Conservation (phyloP, 2,329 filamentous ascomycete species). For the Lachnellula hyalina region DNA sequence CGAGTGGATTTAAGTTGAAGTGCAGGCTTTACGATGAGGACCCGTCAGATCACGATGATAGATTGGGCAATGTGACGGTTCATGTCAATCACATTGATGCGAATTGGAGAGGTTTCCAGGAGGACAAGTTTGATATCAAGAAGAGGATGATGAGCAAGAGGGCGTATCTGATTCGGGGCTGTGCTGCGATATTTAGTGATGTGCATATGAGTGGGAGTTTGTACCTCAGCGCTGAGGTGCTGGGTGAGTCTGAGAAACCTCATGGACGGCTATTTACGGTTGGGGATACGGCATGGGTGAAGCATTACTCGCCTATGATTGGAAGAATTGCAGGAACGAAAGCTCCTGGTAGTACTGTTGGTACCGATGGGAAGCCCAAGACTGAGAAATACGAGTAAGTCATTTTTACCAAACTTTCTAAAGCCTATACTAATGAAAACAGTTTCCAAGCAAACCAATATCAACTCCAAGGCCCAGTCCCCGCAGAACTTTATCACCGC, state of each 20-base stretch:
- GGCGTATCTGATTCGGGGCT: conserved; percentile 69
- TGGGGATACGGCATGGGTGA: conserved; percentile 69
- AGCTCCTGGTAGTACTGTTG: conserved; percentile 48
- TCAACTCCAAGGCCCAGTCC: conserved; percentile 79
- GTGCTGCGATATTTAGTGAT: conserved; percentile 57
- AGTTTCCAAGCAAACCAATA: conserved; percentile 93
- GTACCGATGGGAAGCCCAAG: conserved; percentile 31
- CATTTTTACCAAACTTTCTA: background rate
- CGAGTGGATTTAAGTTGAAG: conserved; percentile 76
- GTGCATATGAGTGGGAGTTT: conserved; percentile 66
- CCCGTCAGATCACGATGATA: conserved; percentile 76
- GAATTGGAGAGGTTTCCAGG: conserved; percentile 62
- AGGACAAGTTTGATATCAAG: conserved; percentile 64
- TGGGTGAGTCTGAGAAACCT: conserved; percentile 68
- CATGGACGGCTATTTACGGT: conserved; percentile 72
- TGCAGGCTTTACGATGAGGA: conserved; percentile 89
- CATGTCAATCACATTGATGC: conserved; percentile 54
- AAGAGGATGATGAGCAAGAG: conserved; percentile 84
- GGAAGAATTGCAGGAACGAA: conserved; percentile 73
- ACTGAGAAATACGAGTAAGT: conserved; percentile 72
- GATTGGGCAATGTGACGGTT: conserved; percentile 80
- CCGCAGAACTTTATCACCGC: conserved; percentile 76
- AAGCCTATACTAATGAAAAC: conserved; percentile 11
- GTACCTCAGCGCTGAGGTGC: conserved; percentile 67
- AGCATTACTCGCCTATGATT: conserved; percentile 85